Evolutionary conservation across 805 yeast genomes (phyloP), one percentile per base, ranked within the genome.

Genomic region (Wickerhamiella allomyrinae): DNA sequence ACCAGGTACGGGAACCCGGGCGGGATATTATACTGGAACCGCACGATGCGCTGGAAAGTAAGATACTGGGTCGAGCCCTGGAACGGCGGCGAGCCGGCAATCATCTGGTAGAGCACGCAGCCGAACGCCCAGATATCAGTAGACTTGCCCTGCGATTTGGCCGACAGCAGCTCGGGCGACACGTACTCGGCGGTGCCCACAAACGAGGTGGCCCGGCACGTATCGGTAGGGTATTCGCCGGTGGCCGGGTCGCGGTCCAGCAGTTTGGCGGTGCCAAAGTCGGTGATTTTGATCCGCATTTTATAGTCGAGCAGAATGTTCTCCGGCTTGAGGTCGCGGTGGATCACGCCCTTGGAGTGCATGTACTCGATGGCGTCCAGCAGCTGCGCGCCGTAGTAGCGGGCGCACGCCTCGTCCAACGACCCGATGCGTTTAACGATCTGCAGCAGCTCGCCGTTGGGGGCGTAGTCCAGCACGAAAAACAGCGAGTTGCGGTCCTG

Each of bases 161-260:
- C 69, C 39, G 77, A 71, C 39, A 91, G 65, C 33, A 91, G 64
- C 58, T 91, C 98, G 0, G 97, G 98, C 0, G 94, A 79, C 2
- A 91, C 95, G 56, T 87, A 87, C 57, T 87, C 96, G 0, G 97
- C 97, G 1, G 98, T 89, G 0, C 98, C 98, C 3, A 89, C 97
- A 65, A 89, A 91, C 0, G 96, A 86, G 5, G 56, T 56, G 15
- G 66, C 61, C 13, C 67, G 62, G 21, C 29, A 22, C 27, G 58
- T 63, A 22, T 62, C 68, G n/a, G 55, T 58, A 2, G 61, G 63
- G 42, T 57, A 57, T 11, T 46, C 48, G 8, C 51, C 49, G 15
- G 47, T 46, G 5, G 48, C 67, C 23, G 44, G 42, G 20, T 51
- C 50, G 21, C 44, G 40, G 23, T 72, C 73, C 13, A 83, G 62